Conservation (phyloP, 2,329 filamentous ascomycete genomes). For the Aspergillus ustus region DNA sequence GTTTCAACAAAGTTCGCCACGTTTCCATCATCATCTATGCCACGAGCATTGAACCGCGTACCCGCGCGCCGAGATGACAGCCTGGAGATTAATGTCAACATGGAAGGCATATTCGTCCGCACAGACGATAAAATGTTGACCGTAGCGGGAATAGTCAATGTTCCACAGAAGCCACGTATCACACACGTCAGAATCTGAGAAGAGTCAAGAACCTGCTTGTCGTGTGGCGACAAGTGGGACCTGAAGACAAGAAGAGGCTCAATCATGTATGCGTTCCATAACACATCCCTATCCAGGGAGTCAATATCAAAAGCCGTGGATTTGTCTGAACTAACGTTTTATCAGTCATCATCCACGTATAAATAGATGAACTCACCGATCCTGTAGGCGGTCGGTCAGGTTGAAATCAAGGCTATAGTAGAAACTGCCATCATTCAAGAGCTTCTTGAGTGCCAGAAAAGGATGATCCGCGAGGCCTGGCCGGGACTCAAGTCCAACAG, state of each 20-base stretch:
- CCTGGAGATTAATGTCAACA: constrained; percentile 86
- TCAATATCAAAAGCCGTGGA: constrained; percentile 84
- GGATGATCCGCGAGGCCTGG: constrained; percentile 82
- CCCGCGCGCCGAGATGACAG: constrained; percentile 89
- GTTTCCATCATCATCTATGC: constrained; percentile 96
- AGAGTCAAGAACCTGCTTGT: constrained; percentile 78
- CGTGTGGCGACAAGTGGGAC: constrained; percentile 73
- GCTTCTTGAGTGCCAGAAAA: constrained; percentile 86
- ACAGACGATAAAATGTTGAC: constrained; percentile 70
- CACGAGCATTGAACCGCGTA: constrained; percentile 94
- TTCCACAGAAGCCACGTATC: constrained; percentile 89
- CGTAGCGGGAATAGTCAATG: constrained; percentile 79
- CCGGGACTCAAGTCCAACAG: constrained; percentile 60
- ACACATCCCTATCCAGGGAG: constrained; percentile 86
- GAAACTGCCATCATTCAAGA: constrained; percentile 90
- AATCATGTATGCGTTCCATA: constrained; percentile 99
- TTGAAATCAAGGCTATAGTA: constrained; percentile 99
- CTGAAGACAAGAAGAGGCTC: constrained; percentile 88
- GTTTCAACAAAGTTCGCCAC: constrained; percentile 99
- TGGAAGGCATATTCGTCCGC: constrained; percentile 75
- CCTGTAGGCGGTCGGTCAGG: constrained; percentile 88
- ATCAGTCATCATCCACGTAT: constrained; percentile 26
- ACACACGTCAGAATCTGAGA: constrained; percentile 90
- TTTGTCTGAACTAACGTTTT: constrained; percentile 66
- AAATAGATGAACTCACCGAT: constrained; percentile 61